Conservation (phyloP, 2,329 filamentous ascomycete species). For the Penicillium sp. region DNA sequence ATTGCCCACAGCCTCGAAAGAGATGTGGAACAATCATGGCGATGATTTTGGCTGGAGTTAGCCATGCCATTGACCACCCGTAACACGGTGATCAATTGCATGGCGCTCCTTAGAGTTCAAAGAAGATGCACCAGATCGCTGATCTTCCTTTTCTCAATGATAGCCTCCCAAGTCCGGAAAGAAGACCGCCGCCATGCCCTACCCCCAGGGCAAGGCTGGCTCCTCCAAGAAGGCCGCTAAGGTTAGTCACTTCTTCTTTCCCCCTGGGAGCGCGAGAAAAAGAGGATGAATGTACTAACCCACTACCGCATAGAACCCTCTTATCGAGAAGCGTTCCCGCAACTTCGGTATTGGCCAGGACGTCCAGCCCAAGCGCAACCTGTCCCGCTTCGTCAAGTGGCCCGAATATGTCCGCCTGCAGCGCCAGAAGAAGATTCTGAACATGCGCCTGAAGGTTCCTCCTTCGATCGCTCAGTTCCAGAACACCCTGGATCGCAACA, state of each 20-base stretch:
- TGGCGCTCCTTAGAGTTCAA: conserved; percentile 86
- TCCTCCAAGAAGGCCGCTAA: conserved; percentile 90
- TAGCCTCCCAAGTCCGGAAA: conserved; percentile 97
- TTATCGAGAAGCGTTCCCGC: conserved; percentile 95
- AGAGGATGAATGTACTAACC: conserved; percentile 25
- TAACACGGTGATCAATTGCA: conserved; percentile 50
- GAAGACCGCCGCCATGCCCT: conserved; percentile 97
- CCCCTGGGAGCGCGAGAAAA: conserved; percentile 17
- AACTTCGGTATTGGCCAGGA: conserved; percentile 99
- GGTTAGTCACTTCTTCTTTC: conserved; percentile 65
- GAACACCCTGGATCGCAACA: conserved; percentile 95
- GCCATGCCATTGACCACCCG: conserved; percentile 58
- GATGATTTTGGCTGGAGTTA: conserved; percentile 63
- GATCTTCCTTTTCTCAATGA: conserved; percentile 99
- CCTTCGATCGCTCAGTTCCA: conserved; percentile 97
- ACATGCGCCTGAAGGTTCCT: conserved; percentile 97
- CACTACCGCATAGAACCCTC: conserved; percentile 76
- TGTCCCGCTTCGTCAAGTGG: conserved; percentile 99
- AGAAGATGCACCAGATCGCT: conserved; percentile 83
- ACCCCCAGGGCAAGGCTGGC: conserved; percentile 90
- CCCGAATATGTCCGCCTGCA: conserved; percentile 99
- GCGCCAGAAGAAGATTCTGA: conserved; percentile 93
- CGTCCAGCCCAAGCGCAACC: conserved; percentile 94
- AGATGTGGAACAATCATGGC: conserved; percentile 41
- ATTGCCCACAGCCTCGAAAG: conserved; percentile 38